Evolutionary conservation across 805 yeast species (phyloP).

Genomic region (Lipomyces kockii): DNA sequence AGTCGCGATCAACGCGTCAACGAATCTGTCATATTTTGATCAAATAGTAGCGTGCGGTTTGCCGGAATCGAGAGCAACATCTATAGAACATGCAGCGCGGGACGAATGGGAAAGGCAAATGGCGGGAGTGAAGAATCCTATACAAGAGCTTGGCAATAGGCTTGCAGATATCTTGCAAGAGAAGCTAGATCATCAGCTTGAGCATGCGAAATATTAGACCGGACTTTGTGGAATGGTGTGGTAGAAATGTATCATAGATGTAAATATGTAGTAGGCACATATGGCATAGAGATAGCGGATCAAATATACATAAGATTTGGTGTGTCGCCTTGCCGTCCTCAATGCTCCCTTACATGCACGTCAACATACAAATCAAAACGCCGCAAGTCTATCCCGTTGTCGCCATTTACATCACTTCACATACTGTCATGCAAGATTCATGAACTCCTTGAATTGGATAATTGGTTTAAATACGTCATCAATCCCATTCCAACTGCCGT

Average conservation of each 20-base stretch:
- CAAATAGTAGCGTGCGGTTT: slow-evolving; percentile 85
- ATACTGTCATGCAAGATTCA: not conserved
- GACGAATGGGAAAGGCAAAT: slow-evolving; percentile 8
- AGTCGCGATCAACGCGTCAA: slow-evolving; percentile 73
- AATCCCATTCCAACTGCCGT: slow-evolving; percentile 32
- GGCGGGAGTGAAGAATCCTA: not conserved
- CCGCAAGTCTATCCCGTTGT: not conserved
- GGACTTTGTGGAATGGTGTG: not conserved
- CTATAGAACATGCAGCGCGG: slow-evolving; percentile 46
- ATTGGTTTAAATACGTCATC: slow-evolving; percentile 26
- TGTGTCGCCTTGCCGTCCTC: not conserved
- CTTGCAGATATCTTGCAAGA: slow-evolving; percentile 1
- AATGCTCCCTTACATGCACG: not conserved
- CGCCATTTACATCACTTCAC: not conserved
- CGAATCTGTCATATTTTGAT: slow-evolving; percentile 74
- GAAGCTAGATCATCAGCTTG: not conserved
- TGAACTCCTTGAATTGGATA: not conserved
- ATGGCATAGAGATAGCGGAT: not conserved
- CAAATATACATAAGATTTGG: not conserved
- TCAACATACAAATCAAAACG: not conserved
- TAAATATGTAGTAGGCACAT: slow-evolving; percentile 3
- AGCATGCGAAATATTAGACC: not conserved
- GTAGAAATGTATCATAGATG: not conserved
- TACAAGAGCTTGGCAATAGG: not conserved
- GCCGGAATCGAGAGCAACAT: slow-evolving; percentile 62